Evolutionary conservation across 1,284 basidiomycete genomes (phyloP), one percentile per base, ranked within the genome.

Genomic region (Cerioporus squamosus): DNA sequence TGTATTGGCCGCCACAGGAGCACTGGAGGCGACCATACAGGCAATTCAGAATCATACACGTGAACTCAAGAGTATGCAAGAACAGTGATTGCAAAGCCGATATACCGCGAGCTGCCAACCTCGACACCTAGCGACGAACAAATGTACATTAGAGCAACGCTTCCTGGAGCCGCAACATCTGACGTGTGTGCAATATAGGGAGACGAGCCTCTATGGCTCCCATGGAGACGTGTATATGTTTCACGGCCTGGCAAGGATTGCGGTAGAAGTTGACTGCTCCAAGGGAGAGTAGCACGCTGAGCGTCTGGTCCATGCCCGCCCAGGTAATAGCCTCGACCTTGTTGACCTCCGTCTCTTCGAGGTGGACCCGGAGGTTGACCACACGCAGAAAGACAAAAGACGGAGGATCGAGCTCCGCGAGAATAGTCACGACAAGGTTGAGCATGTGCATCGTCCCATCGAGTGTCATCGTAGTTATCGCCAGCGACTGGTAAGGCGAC

Each of bases 251-350:
- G 44, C 62, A 64, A 23, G 45, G 24, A 42, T 64, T 64, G 22
- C n/a, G n/a, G n/a, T 43, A 44, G 49, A 64, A 44, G 29, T 53
- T 48, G 22, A 64, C 52, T 6, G 38, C 45, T 3, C 59, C 51
- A 10, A 64, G 62, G 39, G 59, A 59, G 22, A 57, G 57, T 31
- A 64, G 57, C 6, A 59, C 62, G 52, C 59, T 59, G 26, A 64
- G 51, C 33, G 59, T 59, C 51, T 51, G 48, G 38, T 64, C 54
- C 62, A 64, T 61, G 38, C 40, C 59, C 17, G 57, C 59, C 62
- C 62, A 64, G 29, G 29, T 29, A 10, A 29, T 29, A 9, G 42
- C 45, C 2, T 57, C 48, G n/a, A 64, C 26, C 9, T 36, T 43
- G 33, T 33, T 26, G 45, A 64, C 42, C 33, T 54, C 56, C 42